These are phyloP conservation scores for Emergomyces orientalis DNA, from an alignment of 2,329 filamentous ascomycete genomes.

Conservation along the genomic window DNA sequence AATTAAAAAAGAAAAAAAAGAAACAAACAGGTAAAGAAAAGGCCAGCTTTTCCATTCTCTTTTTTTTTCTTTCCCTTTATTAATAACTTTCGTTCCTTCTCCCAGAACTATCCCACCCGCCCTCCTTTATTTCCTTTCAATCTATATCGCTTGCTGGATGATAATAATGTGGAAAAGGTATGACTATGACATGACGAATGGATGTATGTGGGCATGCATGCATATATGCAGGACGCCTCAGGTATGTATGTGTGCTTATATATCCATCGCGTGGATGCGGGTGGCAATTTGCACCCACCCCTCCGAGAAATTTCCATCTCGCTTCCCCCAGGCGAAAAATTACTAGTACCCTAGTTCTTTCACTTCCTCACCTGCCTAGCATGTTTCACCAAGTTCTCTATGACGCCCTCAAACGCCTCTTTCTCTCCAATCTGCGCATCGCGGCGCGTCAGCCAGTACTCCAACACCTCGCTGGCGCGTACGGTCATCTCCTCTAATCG, in stretches of 20 bases:
- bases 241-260: neutral
- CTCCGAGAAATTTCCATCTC: neutral
- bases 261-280: neutral
- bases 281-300: neutral
- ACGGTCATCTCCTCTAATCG: conserved; percentile 60
- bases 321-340: neutral
- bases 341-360: neutral
- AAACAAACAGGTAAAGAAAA: neutral
- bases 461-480: conserved; percentile 66
- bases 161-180: neutral
- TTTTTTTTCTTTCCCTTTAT: neutral
- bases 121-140: neutral
- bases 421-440: conserved; percentile 84
- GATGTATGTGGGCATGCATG: neutral
- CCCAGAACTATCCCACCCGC: neutral
- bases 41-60: neutral
- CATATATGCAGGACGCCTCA: neutral
- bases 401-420: conserved; percentile 90
- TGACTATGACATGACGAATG: neutral
- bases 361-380: conserved; percentile 75
- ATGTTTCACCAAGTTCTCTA: conserved; percentile 91
- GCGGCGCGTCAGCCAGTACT: conserved; percentile 78
- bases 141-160: neutral
- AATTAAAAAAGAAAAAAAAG: too few species aligned
- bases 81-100: neutral